Evolutionary conservation across 1,284 basidiomycete species (phyloP).

Genomic region (Ganoderma sinense): DNA sequence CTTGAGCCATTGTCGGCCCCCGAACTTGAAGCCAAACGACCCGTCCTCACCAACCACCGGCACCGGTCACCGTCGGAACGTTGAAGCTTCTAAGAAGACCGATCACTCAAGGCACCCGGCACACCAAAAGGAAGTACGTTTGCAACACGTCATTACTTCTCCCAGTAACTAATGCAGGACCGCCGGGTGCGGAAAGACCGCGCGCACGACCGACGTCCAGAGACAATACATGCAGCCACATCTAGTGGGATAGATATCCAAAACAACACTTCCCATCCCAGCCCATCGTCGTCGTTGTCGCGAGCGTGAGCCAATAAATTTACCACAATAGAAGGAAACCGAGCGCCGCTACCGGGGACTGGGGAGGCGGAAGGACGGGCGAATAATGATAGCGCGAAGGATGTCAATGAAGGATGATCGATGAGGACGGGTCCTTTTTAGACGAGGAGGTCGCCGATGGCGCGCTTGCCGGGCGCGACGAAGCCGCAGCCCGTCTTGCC

Average conservation of each 20-base stretch:
- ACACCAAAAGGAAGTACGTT: not conserved
- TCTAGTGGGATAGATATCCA: not conserved
- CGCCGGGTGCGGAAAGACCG: not conserved
- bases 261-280: not conserved
- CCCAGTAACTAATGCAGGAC: not conserved
- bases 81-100: not conserved
- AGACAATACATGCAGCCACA: slow-evolving; percentile 7
- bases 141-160: not conserved
- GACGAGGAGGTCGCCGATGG: slow-evolving; percentile 8
- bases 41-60: not conserved
- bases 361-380: no score
- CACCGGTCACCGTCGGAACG: not conserved
- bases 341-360: not conserved
- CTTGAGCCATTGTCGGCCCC: no score
- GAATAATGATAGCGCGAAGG: no score
- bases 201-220: slow-evolving; percentile 3
- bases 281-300: not conserved
- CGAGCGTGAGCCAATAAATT: not conserved
- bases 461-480: slow-evolving; percentile 4
- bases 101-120: not conserved
- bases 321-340: slow-evolving; percentile 4
- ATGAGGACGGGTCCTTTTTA: not conserved
- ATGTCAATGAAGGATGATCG: not conserved
- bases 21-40: not conserved
- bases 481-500: slow-evolving; percentile 8